Percentiles rank a stretch among this genome's conserved stretches.
These are phyloP conservation scores for Diophrys appendiculata DNA, from an alignment of 73 alveolate genomes.

Conservation along the genomic window DNA sequence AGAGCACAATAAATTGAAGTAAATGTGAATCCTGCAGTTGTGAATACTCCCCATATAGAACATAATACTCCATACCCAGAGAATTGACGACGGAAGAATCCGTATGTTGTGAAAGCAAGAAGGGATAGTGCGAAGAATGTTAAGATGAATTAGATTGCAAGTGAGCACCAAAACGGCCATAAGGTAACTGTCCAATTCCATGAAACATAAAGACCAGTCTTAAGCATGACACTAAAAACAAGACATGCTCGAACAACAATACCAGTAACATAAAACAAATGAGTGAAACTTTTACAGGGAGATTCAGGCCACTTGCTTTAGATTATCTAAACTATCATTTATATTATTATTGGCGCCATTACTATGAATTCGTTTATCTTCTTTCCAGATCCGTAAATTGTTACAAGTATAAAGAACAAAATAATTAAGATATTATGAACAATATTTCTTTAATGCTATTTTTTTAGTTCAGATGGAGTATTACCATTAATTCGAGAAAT, in stretches of 20 bases:
- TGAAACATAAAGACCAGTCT: neutral
- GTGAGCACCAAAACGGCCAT: slow-evolving; percentile 10
- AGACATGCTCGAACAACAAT: neutral
- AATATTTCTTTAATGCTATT: no score
- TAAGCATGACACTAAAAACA: neutral
- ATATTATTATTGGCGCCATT: neutral
- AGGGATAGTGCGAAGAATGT: slow-evolving; percentile 9
- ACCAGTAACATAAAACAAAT: neutral
- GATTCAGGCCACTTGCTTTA: slow-evolving; percentile 10
- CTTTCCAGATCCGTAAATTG: neutral
- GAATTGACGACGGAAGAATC: neutral
- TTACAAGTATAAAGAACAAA: neutral
- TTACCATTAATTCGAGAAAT: no score
- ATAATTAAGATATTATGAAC: neutral
- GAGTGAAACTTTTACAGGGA: neutral
- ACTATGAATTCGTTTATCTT: neutral
- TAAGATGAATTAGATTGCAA: neutral
- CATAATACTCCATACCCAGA: neutral
- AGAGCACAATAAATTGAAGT: neutral
- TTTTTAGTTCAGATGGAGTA: neutral
- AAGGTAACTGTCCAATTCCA: slow-evolving; percentile 12
- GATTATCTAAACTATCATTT: neutral
- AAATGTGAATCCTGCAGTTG: neutral
- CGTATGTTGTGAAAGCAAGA: neutral
- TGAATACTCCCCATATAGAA: neutral